Conservation (phyloP, 495 filamentous ascomycete species). For the Trichocladium antarcticum region DNA sequence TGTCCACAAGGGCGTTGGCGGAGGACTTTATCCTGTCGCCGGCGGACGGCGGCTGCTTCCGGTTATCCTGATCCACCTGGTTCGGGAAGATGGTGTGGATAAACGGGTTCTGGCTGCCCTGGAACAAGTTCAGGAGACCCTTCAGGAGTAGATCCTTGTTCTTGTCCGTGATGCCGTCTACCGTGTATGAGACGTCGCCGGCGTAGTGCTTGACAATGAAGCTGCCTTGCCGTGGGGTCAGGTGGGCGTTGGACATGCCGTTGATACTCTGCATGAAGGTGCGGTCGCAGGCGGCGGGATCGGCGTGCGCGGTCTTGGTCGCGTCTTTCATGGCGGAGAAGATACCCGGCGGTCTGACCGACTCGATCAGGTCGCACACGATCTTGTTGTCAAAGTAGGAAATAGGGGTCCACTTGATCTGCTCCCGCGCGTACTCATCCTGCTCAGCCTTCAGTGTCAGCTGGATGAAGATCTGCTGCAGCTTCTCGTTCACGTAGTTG, state of each 20-base stretch:
- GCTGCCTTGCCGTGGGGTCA: conserved; percentile 83
- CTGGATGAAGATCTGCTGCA: conserved; percentile 99
- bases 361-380: conserved; percentile 94
- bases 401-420: conserved; percentile 98
- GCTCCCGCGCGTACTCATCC: conserved; percentile 91
- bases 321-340: conserved; percentile 97
- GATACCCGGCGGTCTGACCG: conserved; percentile 80
- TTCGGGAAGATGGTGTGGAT: conserved; percentile 82
- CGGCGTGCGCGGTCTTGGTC: conserved; percentile 91
- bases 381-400: conserved; percentile 99
- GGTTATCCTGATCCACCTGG: conserved; percentile 91
- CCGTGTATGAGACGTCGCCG: conserved; percentile 89
- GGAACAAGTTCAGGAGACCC: conserved; percentile 81
- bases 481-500: conserved; percentile 99
- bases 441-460: conserved; percentile 94
- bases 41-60: conserved; percentile 83
- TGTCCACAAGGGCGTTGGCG: conserved; percentile 89
- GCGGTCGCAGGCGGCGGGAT: conserved; percentile 84
- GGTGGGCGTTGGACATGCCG: conserved; percentile 79
- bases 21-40: conserved; percentile 96
- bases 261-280: conserved; percentile 91
- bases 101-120: conserved; percentile 71
- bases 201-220: conserved; percentile 99
- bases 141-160: conserved; percentile 98
- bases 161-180: conserved; percentile 98